These are phyloP conservation scores for Pleurotus ostreatus DNA, from an alignment of 768 basidiomycete genomes.

Conservation along the genomic window DNA sequence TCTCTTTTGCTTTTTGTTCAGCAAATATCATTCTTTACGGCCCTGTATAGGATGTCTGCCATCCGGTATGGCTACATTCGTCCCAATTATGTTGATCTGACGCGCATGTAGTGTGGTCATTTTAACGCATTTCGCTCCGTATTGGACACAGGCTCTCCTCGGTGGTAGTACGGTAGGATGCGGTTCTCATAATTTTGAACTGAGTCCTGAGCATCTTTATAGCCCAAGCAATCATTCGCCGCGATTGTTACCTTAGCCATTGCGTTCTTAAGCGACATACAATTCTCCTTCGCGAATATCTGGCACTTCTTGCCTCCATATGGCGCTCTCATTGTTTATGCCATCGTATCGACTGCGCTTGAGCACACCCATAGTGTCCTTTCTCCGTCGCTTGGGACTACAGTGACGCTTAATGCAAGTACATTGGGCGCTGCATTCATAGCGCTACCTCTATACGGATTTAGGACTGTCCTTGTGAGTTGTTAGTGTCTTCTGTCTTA, in stretches of 20 bases:
- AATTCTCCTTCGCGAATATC: conserved; percentile 33
- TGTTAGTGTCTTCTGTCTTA: neutral
- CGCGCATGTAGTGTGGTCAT: conserved; percentile 51
- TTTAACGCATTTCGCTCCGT: conserved; percentile 64
- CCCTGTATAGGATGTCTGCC: conserved; percentile 64
- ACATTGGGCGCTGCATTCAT: conserved; percentile 61
- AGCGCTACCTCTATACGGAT: conserved; percentile 60
- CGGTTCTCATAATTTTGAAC: neutral
- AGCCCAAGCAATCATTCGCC: conserved; percentile 50
- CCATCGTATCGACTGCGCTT: conserved; percentile 53
- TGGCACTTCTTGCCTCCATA: conserved; percentile 59
- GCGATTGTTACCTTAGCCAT: conserved; percentile 46
- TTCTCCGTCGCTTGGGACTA: conserved; percentile 52
- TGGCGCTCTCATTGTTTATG: conserved; percentile 57
- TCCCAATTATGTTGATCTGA: neutral
- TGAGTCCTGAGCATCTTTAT: neutral
- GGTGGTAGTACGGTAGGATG: conserved; percentile 43
- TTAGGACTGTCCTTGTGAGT: conserved; percentile 56
- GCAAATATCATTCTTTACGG: conserved; percentile 62
- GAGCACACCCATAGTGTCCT: conserved; percentile 60
- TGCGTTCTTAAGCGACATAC: conserved; percentile 55
- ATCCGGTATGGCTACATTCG: conserved; percentile 47
- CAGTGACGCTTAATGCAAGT: conserved; percentile 51
- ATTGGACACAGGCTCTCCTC: conserved; percentile 59
- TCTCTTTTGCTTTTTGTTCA: conserved; percentile 68